Evolutionary conservation across 2,329 filamentous ascomycete genomes (phyloP).

Genomic region (Aureobasidium sp.): DNA sequence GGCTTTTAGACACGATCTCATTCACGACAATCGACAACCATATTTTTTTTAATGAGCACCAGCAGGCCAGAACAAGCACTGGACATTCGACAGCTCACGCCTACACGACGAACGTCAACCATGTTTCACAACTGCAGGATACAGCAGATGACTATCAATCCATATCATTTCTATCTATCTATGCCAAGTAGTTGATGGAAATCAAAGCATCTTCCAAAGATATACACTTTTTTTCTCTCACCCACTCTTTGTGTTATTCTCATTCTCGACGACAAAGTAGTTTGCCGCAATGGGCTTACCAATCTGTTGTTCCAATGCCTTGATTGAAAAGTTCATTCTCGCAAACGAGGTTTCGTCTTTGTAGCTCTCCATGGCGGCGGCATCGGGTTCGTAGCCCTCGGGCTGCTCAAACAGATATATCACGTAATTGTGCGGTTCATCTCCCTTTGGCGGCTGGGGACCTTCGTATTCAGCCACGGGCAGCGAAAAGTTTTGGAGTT

Average conservation of each 20-base stretch:
- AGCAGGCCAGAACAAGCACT: too few species aligned
- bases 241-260: neutral
- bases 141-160: too few species aligned
- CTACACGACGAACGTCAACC: too few species aligned
- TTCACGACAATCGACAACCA: too few species aligned
- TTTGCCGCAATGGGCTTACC: conserved; percentile 23
- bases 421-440: conserved; percentile 24
- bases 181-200: too few species aligned
- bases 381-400: conserved; percentile 18
- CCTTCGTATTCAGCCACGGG: conserved; percentile 21
- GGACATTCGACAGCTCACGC: too few species aligned
- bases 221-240: too few species aligned
- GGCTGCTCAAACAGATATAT: conserved; percentile 27
- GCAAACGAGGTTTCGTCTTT: neutral
- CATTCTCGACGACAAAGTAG: conserved; percentile 16
- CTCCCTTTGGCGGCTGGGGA: conserved; percentile 21
- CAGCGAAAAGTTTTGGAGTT: conserved; percentile 16
- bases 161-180: too few species aligned
- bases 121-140: too few species aligned
- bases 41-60: too few species aligned
- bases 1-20: too few species aligned
- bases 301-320: conserved; percentile 18
- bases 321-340: conserved; percentile 22
- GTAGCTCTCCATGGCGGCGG: conserved; percentile 17
- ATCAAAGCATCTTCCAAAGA: too few species aligned